Evolutionary conservation across 768 basidiomycete species (phyloP), one percentile per base, ranked within the genome.

Genomic region (Crucibulum laeve): DNA sequence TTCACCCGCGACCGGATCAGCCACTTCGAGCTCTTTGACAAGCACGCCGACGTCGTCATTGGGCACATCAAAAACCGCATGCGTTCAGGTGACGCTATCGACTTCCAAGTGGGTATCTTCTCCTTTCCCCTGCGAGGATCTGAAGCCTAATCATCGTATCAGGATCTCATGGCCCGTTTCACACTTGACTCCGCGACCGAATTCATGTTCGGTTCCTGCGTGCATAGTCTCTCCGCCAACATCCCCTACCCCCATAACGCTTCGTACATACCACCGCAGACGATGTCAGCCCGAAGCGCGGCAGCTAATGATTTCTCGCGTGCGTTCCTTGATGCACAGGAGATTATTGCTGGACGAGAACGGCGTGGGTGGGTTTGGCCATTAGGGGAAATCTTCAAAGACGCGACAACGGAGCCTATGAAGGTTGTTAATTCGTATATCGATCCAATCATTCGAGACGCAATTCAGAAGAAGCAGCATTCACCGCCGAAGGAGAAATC

Each of bases 161-260:
- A 79, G 74, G 81, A 82, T 51, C 60, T 80, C 3, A 74, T 81
- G 54, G 73, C 70, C 2, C 71, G 80, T 2, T 84, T 83, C 54
- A 82, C 82, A 0, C 71, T 85, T 18, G 84, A 86, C 61, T 71
- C 79, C 2, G 80, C 81, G 1, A 76, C 80, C 0, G 80, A 82
- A 43, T 83, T 83, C 53, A 69, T 86, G 25, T 83, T 84, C 42
- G 82, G 82, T 2, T 64, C 63, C 40, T 76, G 75, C 50, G 76
- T 82, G 2, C 60, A 82, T 45, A 72, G 68, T 45, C 73, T 84
- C 24, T 58, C 66, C 3, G 69, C 70, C 2, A 67, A 66, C 11
- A 61, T 84, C 11, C 77, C 77, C 7, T 80, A 76, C 45, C 79
- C 80, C 0, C 63, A 68, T 54, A 70, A 74, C 33, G 61, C 60